Conservation (phyloP, 192 early-diverging fungal genomes). For the Dispira parvispora region DNA sequence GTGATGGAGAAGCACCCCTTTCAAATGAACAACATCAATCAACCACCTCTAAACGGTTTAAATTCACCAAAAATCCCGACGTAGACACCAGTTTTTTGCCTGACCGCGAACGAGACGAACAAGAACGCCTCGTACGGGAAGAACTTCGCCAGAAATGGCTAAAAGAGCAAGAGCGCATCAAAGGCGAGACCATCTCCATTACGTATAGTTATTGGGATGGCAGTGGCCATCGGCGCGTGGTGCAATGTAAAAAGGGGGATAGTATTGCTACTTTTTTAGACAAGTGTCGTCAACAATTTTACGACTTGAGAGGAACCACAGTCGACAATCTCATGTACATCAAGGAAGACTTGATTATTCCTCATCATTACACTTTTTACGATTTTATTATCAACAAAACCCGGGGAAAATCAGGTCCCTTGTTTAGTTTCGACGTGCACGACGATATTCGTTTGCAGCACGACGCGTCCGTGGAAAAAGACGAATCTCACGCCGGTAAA, state of each 20-base stretch:
- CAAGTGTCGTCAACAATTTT: conserved; percentile 28
- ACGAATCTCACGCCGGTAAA: conserved; percentile 92
- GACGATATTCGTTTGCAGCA: conserved; percentile 75
- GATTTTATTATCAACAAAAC: conserved; percentile 92
- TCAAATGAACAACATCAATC: conserved; percentile 10
- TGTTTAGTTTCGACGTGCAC: conserved; percentile 88
- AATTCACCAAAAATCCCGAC: conserved; percentile 62
- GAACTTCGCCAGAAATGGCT: conserved; percentile 70
- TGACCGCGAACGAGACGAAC: conserved; percentile 71
- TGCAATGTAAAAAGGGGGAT: conserved; percentile 26
- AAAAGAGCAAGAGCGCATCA: conserved; percentile 60
- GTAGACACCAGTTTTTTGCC: conserved; percentile 90
- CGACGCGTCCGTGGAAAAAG: conserved; percentile 73
- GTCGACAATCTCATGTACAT: conserved; percentile 81
- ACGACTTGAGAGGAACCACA: conserved; percentile 59
- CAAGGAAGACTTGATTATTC: conserved; percentile 93
- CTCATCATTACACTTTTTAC: conserved; percentile 81
- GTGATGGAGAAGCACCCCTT: too few relatives aligned
- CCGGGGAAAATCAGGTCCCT: conserved; percentile 86
- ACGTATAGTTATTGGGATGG: conserved; percentile 97
- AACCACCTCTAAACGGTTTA: conserved; percentile 13
- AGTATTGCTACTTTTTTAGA: background rate
- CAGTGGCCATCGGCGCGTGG: conserved; percentile 73
- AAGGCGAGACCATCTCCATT: conserved; percentile 66
- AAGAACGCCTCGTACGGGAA: conserved; percentile 53